Percentiles rank a stretch among this genome's conserved stretches.
Evolutionary conservation across 1,139 yeast species (phyloP).

Genomic region (Arxiozyma bovina): DNA sequence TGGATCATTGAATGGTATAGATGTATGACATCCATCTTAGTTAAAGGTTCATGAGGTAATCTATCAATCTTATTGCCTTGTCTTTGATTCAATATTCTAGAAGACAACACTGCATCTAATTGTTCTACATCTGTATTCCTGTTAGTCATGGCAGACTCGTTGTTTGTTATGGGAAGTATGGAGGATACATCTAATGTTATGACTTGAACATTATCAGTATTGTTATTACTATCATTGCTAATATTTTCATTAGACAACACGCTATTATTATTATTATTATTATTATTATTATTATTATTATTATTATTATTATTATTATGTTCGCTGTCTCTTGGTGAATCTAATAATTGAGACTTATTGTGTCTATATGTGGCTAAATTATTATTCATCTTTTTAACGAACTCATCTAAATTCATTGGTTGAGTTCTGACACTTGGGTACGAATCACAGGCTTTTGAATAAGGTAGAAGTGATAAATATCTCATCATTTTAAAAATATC

Average conservation of each 20-base stretch:
- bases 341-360: constrained; percentile 19
- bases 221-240: not conserved
- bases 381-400: constrained; percentile 30
- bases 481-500: constrained; percentile 33
- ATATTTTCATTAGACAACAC: not conserved
- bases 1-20: constrained; percentile 34
- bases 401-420: constrained; percentile 31
- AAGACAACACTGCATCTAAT: constrained; percentile 1
- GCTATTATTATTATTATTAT: not conserved
- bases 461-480: constrained; percentile 32
- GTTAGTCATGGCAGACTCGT: not conserved
- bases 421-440: constrained; percentile 37
- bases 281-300: not conserved
- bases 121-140: not conserved
- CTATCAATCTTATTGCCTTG: constrained; percentile 11
- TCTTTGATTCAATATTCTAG: constrained; percentile 8
- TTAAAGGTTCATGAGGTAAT: constrained; percentile 28
- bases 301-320: not conserved
- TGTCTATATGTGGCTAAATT: constrained; percentile 22
- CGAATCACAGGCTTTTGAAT: constrained; percentile 36
- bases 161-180: constrained; percentile 1
- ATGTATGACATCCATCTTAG: constrained; percentile 28
- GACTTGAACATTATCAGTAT: not conserved
- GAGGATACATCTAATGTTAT: not conserved
- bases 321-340: not conserved